Conservation (phyloP, 164 flowering plant genomes). For the Vitis riparia region DNA sequence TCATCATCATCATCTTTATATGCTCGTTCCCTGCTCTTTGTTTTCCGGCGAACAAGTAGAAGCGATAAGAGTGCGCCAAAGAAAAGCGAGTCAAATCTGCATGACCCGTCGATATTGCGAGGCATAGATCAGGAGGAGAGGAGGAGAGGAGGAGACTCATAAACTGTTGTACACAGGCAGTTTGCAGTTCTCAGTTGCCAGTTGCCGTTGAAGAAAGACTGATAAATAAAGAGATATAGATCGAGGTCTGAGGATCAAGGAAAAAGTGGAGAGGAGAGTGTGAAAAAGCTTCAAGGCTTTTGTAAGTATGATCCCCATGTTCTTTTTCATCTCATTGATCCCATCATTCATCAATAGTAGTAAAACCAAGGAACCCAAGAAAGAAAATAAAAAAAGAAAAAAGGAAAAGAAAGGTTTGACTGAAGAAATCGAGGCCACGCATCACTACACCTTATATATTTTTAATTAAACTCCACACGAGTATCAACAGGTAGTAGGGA, state of each 20-base stretch:
- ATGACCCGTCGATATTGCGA: not conserved
- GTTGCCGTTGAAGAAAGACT: not conserved
- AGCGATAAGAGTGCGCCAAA: not conserved
- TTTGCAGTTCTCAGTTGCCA: not conserved
- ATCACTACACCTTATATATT: not conserved
- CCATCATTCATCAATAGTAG: not conserved
- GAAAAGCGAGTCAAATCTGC: slow-evolving; percentile 12
- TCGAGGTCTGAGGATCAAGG: not conserved
- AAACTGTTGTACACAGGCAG: not conserved
- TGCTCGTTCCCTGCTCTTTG: slow-evolving; percentile 21
- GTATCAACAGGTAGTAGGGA: slow-evolving; percentile 16
- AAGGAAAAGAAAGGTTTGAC: slow-evolving; percentile 28
- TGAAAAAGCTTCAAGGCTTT: not conserved
- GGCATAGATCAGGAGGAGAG: not conserved
- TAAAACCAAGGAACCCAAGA: not conserved
- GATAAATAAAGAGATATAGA: not conserved
- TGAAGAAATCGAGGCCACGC: slow-evolving; percentile 26
- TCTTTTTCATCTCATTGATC: not conserved
- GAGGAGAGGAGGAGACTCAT: not conserved
- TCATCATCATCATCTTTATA: slow-evolving; percentile 40
- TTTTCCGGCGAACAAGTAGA: slow-evolving; percentile 24
- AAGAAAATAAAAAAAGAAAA: not conserved
- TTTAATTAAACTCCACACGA: slow-evolving; percentile 15
- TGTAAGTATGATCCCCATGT: not conserved
- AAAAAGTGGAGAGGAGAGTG: not conserved